Percentiles rank a stretch among this genome's conserved stretches.
Evolutionary conservation across 2,329 filamentous ascomycete genomes (phyloP).

Genomic region (Phoma herbarum): DNA sequence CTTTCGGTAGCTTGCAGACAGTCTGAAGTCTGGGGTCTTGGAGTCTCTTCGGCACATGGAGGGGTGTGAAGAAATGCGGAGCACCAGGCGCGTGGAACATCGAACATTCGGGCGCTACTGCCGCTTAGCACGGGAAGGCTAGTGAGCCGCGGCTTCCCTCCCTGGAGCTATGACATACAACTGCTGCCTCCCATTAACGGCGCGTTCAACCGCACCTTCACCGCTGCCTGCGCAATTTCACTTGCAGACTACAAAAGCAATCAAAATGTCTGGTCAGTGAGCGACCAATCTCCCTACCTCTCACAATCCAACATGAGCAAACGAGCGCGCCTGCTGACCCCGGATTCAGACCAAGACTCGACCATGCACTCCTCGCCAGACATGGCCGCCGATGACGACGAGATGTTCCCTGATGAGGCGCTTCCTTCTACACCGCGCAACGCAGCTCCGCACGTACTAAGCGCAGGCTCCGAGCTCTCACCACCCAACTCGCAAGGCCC

Average conservation of each 20-base stretch:
- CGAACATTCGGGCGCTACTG: conserved; percentile 20
- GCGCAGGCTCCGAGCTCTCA: conserved; percentile 58
- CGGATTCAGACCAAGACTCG: conserved; percentile 60
- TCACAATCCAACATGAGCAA: conserved; percentile 23
- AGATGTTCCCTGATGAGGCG: conserved; percentile 56
- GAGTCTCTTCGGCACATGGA: conserved; percentile 7
- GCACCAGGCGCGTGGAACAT: conserved; percentile 15
- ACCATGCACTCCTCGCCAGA: conserved; percentile 61
- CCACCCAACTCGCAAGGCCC: conserved; percentile 62
- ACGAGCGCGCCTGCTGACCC: conserved; percentile 24
- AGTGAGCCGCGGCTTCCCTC: conserved; percentile 21
- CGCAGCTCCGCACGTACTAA: conserved; percentile 36
- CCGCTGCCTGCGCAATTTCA: not conserved
- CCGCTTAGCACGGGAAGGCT: conserved; percentile 22
- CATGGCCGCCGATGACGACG: conserved; percentile 47
- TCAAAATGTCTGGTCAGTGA: conserved; percentile 18
- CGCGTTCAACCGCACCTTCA: conserved; percentile 1
- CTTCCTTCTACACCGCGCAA: conserved; percentile 56
- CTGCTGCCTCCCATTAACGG: conserved; percentile 1
- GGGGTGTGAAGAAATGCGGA: conserved; percentile 25
- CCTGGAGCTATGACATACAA: conserved; percentile 22
- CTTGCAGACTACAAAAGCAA: not conserved
- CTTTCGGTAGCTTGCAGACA: not conserved
- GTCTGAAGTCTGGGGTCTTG: not conserved
- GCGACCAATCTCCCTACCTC: not conserved